phyloP scores from a whole-genome alignment of 768 basidiomycete genomes.

The Termitomyces sp. region DNA sequence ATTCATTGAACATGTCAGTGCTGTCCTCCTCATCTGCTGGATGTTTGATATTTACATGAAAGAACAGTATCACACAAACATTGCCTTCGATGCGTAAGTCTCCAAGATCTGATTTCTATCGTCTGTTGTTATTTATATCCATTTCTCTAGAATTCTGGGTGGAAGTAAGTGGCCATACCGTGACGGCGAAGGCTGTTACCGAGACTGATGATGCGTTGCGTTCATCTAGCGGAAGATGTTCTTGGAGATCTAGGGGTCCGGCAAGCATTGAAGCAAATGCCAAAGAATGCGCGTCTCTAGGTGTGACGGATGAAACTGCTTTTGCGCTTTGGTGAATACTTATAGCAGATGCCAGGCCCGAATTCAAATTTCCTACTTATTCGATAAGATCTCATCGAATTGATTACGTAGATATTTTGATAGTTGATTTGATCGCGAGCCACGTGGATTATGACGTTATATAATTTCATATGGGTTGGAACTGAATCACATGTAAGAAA shows the following conservation, averaged over 20 bases:
- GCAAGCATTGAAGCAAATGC: conserved; percentile 56
- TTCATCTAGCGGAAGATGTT: conserved; percentile 48
- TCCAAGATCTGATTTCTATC: background rate
- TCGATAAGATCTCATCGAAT: background rate
- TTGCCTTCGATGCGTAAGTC: conserved; percentile 23
- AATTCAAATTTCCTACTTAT: too few relatives aligned
- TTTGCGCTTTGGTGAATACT: background rate
- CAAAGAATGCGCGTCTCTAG: conserved; percentile 45
- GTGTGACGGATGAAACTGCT: background rate
- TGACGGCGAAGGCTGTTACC: background rate
- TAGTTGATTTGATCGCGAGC: background rate
- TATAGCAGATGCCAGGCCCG: too few relatives aligned
- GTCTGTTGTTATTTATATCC: background rate
- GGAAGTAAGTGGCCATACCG: conserved; percentile 16
- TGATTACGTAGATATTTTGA: too few relatives aligned
- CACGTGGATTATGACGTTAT: background rate
- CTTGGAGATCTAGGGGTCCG: conserved; percentile 58
- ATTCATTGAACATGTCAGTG: conserved; percentile 21
- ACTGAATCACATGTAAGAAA: conserved; percentile 10
- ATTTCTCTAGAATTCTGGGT: conserved; percentile 17
- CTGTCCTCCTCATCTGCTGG: background rate
- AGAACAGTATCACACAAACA: conserved; percentile 21
- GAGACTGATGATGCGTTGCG: background rate
- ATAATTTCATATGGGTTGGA: background rate
- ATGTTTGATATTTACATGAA: background rate